Evolutionary conservation across 1,284 basidiomycete species (phyloP).

Genomic region (Sporisorium scitamineum): DNA sequence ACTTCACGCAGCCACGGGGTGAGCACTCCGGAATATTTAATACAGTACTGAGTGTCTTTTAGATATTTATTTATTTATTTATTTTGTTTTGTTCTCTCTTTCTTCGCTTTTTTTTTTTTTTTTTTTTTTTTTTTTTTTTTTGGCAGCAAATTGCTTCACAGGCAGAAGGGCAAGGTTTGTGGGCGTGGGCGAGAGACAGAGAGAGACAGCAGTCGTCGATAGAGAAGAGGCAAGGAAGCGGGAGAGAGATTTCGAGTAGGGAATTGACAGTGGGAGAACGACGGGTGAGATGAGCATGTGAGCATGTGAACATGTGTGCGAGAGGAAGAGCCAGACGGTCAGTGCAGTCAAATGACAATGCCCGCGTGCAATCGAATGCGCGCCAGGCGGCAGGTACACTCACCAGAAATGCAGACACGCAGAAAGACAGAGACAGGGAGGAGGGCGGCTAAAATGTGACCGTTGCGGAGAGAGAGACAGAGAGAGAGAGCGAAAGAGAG

Average conservation of each 20-base stretch:
- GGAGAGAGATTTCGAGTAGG: no score
- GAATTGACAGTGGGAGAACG: no score
- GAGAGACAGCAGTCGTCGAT: neutral
- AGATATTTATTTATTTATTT: no score
- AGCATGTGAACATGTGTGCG: neutral
- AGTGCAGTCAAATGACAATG: neutral
- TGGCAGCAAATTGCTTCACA: no score
- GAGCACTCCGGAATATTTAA: slow-evolving; percentile 1
- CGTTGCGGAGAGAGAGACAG: neutral
- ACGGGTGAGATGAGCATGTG: neutral
- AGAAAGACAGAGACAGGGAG: neutral
- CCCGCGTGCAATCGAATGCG: neutral
- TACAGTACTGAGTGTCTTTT: no score
- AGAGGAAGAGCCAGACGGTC: neutral
- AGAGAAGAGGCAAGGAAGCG: neutral
- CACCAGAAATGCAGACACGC: neutral
- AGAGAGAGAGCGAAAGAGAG: neutral
- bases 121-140: no score
- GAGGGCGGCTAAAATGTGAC: slow-evolving; percentile 1
- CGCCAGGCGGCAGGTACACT: slow-evolving; percentile 2
- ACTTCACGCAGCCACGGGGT: neutral
- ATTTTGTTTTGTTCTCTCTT: neutral
- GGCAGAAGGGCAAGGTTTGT: neutral
- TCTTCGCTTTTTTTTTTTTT: no score
- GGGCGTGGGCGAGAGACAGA: slow-evolving; percentile 5